These are phyloP conservation scores for Boletus vermiculosoides DNA, from an alignment of 768 basidiomycete genomes.

Conservation along the genomic window DNA sequence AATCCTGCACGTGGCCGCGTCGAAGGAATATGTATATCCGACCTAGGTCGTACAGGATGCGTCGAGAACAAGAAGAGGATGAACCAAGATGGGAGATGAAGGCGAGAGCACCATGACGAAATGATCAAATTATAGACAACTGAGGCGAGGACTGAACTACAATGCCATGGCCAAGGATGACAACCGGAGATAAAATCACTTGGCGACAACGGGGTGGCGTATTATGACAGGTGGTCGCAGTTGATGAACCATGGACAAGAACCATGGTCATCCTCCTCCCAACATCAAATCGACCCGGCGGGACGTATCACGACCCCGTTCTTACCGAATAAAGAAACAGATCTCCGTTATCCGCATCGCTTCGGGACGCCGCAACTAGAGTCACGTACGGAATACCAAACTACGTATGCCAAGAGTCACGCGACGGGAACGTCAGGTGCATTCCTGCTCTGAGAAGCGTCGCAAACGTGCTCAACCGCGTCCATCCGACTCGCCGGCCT, in stretches of 20 bases:
- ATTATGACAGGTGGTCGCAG: background rate
- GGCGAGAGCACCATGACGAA: no score
- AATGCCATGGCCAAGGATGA: no score
- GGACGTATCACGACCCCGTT: background rate
- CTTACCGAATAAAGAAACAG: background rate
- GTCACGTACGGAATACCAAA: background rate
- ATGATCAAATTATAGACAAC: no score
- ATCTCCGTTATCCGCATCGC: background rate
- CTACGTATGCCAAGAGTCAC: background rate
- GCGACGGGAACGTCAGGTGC: background rate
- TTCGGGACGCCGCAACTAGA: conserved; percentile 1
- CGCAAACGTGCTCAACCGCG: background rate
- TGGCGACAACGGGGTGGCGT: no score
- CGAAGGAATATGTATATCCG: no score
- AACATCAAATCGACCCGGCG: no score
- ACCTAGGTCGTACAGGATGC: no score
- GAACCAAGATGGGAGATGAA: no score
- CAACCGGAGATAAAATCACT: no score
- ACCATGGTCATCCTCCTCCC: background rate
- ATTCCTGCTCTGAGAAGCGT: background rate
- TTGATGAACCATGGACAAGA: background rate
- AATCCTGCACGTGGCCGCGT: no score
- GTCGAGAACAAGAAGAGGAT: no score
- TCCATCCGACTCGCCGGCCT: background rate
- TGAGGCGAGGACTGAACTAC: no score